Conservation (phyloP, 176 grass and related monocot genomes). For the Carex scoparia region DNA sequence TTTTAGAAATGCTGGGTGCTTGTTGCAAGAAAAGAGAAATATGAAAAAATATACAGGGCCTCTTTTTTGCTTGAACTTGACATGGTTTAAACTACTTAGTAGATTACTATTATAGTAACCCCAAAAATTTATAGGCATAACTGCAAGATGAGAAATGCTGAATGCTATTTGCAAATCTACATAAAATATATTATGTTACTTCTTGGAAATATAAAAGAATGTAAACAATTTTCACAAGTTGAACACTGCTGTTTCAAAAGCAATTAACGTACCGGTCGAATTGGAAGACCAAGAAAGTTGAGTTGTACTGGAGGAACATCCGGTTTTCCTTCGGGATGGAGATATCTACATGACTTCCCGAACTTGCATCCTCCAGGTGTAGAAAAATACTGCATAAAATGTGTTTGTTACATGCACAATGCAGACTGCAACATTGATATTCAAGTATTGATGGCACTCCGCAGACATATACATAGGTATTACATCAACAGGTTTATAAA, state of each 20-base stretch:
- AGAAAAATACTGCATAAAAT: slow-evolving; percentile 57
- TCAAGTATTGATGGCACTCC: slow-evolving; percentile 1
- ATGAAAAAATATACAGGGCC: neutral
- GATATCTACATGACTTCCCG: slow-evolving; percentile 72
- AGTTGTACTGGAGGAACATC: slow-evolving; percentile 55
- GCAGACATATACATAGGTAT: neutral
- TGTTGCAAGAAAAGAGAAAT: neutral
- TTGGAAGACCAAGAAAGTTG: slow-evolving; percentile 94
- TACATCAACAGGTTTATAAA: neutral
- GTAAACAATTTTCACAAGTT: neutral
- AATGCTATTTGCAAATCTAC: neutral
- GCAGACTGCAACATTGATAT: neutral
- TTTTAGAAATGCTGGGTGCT: neutral
- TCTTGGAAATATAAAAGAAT: neutral
- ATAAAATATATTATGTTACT: neutral
- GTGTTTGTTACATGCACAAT: slow-evolving; percentile 26
- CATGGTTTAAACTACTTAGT: neutral
- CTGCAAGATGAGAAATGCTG: neutral
- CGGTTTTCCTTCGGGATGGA: slow-evolving; percentile 49
- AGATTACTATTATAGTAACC: neutral
- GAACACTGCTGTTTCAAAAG: neutral
- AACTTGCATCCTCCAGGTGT: slow-evolving; percentile 84
- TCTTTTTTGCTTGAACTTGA: neutral
- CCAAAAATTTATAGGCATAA: neutral
- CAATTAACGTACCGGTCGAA: slow-evolving; percentile 63